Percentiles rank a stretch among this genome's conserved stretches.
phyloP scores from a whole-genome alignment of 2,329 filamentous ascomycete species.

The Hypoxylon sp. region DNA sequence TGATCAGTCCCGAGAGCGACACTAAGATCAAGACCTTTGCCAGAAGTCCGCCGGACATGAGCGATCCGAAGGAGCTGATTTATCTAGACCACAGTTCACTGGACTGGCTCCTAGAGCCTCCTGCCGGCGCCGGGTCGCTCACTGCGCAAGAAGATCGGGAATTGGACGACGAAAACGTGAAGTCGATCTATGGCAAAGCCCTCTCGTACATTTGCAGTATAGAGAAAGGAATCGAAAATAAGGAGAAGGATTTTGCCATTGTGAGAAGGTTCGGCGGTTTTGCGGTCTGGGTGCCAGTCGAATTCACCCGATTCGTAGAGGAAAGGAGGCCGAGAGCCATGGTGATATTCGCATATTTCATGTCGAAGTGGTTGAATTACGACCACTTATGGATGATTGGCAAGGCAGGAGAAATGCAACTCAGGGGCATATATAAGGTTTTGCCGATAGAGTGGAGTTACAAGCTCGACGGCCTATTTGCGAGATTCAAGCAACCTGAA shows the following conservation, averaged over 20 bases:
- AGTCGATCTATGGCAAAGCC: slow-evolving; percentile 50
- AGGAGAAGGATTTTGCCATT: slow-evolving; percentile 50
- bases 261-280: slow-evolving; percentile 55
- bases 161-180: slow-evolving; percentile 48
- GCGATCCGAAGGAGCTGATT: slow-evolving; percentile 51
- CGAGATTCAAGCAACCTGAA: slow-evolving; percentile 46
- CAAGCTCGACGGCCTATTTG: slow-evolving; percentile 53
- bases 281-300: slow-evolving; percentile 52
- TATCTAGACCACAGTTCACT: slow-evolving; percentile 49
- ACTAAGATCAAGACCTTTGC: slow-evolving; percentile 49
- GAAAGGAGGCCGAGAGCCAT: slow-evolving; percentile 54
- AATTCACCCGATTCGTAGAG: slow-evolving; percentile 52
- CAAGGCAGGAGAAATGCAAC: slow-evolving; percentile 53
- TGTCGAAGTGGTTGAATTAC: slow-evolving; percentile 54
- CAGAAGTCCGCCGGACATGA: slow-evolving; percentile 48
- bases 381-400: slow-evolving; percentile 55
- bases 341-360: slow-evolving; percentile 56
- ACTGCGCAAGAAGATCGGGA: slow-evolving; percentile 49
- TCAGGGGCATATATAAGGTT: slow-evolving; percentile 53
- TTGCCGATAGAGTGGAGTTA: slow-evolving; percentile 53
- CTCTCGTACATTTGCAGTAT: slow-evolving; percentile 55
- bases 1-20: slow-evolving; percentile 37
- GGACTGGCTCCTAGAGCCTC: slow-evolving; percentile 54
- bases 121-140: slow-evolving; percentile 42
- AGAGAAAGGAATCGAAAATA: slow-evolving; percentile 46